These are phyloP conservation scores for Filobasidium uniguttulatum DNA, from an alignment of 1,284 basidiomycete genomes.

Conservation along the genomic window DNA sequence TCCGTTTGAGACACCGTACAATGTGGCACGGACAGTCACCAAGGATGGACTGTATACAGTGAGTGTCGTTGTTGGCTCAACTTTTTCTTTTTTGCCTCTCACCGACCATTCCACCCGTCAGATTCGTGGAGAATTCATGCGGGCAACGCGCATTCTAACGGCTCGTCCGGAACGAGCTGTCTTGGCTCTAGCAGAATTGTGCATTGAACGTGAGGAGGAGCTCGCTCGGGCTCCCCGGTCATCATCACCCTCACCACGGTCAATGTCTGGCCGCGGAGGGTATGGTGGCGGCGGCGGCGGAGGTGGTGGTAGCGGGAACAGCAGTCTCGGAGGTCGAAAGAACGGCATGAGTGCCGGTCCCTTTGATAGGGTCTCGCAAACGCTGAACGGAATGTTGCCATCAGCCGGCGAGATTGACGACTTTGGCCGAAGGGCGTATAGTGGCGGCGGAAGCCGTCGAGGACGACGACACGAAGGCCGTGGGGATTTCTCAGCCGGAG, in stretches of 20 bases:
- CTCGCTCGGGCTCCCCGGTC: conserved; percentile 36
- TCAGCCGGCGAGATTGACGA: conserved; percentile 9
- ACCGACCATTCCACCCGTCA: conserved; percentile 27
- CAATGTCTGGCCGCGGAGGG: background rate
- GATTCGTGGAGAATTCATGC: conserved; percentile 98
- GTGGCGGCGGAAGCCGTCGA: conserved; percentile 15
- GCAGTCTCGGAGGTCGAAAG: background rate
- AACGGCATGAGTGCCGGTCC: conserved; percentile 6
- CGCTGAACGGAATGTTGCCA: conserved; percentile 1
- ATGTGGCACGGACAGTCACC: conserved; percentile 91
- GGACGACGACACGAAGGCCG: conserved; percentile 20
- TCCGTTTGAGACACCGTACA: conserved; percentile 89
- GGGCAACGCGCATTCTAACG: conserved; percentile 71
- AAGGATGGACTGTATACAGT: conserved; percentile 91
- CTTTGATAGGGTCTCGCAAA: conserved; percentile 24
- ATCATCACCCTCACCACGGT: conserved; percentile 31
- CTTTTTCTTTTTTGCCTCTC: conserved; percentile 2
- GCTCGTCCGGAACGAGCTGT: conserved; percentile 66
- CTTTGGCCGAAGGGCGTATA: conserved; percentile 15
- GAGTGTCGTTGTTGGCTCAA: conserved; percentile 22
- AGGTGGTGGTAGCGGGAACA: background rate
- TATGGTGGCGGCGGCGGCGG: conserved; percentile 8
- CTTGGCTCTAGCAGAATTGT: conserved; percentile 64
- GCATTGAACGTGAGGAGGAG: conserved; percentile 43
- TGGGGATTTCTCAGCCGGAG: conserved; percentile 25